Evolutionary conservation across 371 early-diverging fungal genomes (phyloP), one percentile per base, ranked within the genome.

Genomic region (Rhizopus microsporus): DNA sequence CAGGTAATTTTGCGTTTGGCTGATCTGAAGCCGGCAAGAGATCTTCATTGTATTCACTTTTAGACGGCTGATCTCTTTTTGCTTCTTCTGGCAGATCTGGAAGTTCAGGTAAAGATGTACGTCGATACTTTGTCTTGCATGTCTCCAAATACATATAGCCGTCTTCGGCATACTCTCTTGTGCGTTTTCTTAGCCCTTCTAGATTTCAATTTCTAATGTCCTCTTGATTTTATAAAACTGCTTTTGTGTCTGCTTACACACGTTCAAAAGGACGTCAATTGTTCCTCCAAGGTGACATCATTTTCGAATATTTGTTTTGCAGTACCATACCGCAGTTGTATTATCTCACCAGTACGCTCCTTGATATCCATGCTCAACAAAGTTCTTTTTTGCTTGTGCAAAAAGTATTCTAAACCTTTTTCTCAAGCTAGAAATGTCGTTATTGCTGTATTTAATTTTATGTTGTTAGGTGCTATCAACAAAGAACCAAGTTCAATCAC

Each of bases 321-420:
- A 57, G 39, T 40, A 31, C 5, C 49, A 40, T 57, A 57, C 31
- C 42, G 33, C 42, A 57, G 50, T 57, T 57, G 49, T 15, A 46
- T 57, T 42, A 50, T 57, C 50, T 57, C 57, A 57, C 30, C 57
- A 40, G 57, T 40, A 49, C 49, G 50, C 50, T 49, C 50, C 33
- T 57, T 57, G 57, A 50, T 57, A 45, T 57, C 49, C 42, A 57
- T 49, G 40, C 57, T 16, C 39, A 57, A 48, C 57, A 57, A 40
- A 57, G n/a, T 57, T 57, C 57, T 57, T 57, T 57, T 57, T 57
- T 57, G 49, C 49, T 40, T 49, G 33, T 56, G 42, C 0, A 56
- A n/a, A n/a, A n/a, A n/a, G n/a, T n/a, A n/a, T n/a, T n/a, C n/a
- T n/a, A n/a, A n/a, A n/a, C n/a, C n/a, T n/a, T n/a, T n/a, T n/a